Percentiles rank a stretch among this genome's conserved stretches.
Conservation (phyloP, 108 stramenopile species). For the Skeletonema costatum region DNA sequence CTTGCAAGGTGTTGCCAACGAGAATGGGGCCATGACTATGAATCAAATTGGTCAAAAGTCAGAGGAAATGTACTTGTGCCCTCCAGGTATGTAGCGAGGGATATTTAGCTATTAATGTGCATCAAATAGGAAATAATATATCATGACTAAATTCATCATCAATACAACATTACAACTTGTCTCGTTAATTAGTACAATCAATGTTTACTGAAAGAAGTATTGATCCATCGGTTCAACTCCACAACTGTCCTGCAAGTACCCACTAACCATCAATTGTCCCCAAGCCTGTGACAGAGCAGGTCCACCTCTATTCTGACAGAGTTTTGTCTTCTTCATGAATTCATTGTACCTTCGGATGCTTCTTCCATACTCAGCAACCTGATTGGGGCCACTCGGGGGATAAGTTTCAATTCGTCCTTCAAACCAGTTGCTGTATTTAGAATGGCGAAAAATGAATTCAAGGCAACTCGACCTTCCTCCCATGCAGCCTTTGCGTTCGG, state of each 20-base stretch:
- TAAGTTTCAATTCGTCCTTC: slow-evolving; percentile 56
- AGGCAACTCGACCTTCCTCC: slow-evolving; percentile 83
- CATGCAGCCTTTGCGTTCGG: slow-evolving; percentile 59
- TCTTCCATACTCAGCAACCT: slow-evolving; percentile 71
- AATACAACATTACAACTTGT: not conserved
- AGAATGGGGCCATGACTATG: not conserved
- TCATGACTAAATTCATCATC: not conserved
- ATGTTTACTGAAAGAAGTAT: slow-evolving; percentile 71
- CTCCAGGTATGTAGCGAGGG: not conserved
- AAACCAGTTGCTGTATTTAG: slow-evolving; percentile 72
- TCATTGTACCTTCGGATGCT: slow-evolving; percentile 73
- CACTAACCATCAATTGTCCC: slow-evolving; percentile 82
- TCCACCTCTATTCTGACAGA: slow-evolving; percentile 85
- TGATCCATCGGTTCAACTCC: slow-evolving; percentile 83
- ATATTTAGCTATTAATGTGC: not conserved
- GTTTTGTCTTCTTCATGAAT: slow-evolving; percentile 80
- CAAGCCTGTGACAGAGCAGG: slow-evolving; percentile 66
- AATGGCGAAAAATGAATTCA: slow-evolving; percentile 73
- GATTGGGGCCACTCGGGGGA: slow-evolving; percentile 74
- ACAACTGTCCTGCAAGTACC: slow-evolving; percentile 85
- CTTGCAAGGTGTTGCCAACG: not conserved
- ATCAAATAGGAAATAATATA: not conserved
- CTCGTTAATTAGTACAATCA: not conserved
- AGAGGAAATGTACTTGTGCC: not conserved
- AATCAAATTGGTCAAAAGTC: not conserved